Evolutionary conservation across 2,329 filamentous ascomycete genomes (phyloP), one percentile per base, ranked within the genome.

Genomic region (Trichothecium sympodiale): DNA sequence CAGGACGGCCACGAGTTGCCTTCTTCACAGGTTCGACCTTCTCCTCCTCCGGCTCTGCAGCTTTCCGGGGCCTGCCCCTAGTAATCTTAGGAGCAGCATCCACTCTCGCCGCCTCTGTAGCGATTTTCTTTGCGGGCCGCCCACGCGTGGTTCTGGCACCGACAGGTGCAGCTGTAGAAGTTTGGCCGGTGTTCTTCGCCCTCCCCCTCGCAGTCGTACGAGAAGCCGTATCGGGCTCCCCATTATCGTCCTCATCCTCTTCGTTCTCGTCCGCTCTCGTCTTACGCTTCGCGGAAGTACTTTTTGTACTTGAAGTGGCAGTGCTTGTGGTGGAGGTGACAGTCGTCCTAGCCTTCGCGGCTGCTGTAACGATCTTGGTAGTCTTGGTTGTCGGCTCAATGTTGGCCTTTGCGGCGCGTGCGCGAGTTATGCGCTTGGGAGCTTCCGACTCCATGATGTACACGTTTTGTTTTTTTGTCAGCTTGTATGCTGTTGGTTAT

Each of bases 341-440:
- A 9, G 50, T 51, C 15, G 61, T 54, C 48, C 61, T 71, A 30
- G 69, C 59, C 47, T 64, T 67, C 23, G 67, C 59, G 12, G 66
- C 59, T 38, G 69, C 60, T 45, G 69, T 68, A 41, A 66, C 56
- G 41, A 67, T 60, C 40, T 57, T 69, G 39, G 64, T 60, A 2
- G 60, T 57, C 46, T 64, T 60, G 9, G 46, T 46, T 29, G 54
- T 49, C 17, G 57, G 48, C 38, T 64, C 58, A 36, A 45, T 50
- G 25, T 52, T 52, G 49, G 60, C 66, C 30, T 62, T 62, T 18
- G 62, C 61, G 23, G 64, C 61, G 39, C 64, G 55, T 31, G 64
- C 57, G 35, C 73, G 67, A 42, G 73, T 77, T 48, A 76, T 65
- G 43, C 73, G 68, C 56, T 74, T 74, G 26, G 72, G 73, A 35